Evolutionary conservation across 2,329 filamentous ascomycete genomes (phyloP).

Genomic region (Aspergillus brunneoviolaceus): DNA sequence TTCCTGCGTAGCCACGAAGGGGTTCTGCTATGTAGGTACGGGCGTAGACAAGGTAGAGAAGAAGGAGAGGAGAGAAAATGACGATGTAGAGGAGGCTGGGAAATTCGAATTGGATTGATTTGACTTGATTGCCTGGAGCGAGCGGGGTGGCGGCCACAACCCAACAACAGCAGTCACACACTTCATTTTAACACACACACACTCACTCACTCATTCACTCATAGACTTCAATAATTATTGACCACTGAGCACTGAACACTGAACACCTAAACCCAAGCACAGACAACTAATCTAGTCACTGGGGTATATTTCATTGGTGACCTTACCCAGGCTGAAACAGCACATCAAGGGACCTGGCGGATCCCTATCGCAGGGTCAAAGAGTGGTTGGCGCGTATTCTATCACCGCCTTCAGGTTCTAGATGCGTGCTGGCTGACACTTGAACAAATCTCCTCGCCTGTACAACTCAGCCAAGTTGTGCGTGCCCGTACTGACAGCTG

Average conservation of each 20-base stretch:
- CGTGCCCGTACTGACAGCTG: slow-evolving; percentile 2
- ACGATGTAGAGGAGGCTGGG: slow-evolving; percentile 13
- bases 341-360: neutral
- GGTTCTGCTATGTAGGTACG: slow-evolving; percentile 1
- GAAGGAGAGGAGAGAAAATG: slow-evolving; percentile 4
- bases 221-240: no score
- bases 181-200: neutral
- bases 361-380: neutral
- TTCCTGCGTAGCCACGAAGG: neutral
- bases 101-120: neutral
- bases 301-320: neutral
- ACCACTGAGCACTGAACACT: no score
- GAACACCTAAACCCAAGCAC: neutral
- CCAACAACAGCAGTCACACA: slow-evolving; percentile 6
- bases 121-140: slow-evolving; percentile 2
- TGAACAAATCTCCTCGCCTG: neutral
- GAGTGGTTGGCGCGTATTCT: neutral
- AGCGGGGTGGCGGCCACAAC: slow-evolving; percentile 19
- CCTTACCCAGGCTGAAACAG: neutral
- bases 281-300: neutral
- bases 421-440: neutral
- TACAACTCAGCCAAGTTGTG: slow-evolving; percentile 5
- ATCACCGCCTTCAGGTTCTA: neutral
- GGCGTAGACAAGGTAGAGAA: slow-evolving; percentile 4
- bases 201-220: no score